Percentiles rank a stretch among this genome's conserved stretches.
Conservation (phyloP, 2,329 filamentous ascomycete genomes). For the Ophiocordyceps australis region DNA sequence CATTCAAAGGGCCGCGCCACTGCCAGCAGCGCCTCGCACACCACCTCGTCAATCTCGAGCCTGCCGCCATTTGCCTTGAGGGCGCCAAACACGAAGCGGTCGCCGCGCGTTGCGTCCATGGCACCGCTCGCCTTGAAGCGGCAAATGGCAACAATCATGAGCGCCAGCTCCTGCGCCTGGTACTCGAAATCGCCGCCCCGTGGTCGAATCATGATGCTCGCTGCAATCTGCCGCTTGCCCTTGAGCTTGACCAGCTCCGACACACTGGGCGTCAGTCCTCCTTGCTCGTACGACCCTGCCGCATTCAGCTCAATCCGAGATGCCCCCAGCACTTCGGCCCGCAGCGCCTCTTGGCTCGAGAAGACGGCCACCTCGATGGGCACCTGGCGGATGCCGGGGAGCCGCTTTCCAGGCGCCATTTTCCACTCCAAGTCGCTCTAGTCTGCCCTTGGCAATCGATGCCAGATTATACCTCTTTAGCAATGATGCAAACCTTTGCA, state of each 20-base stretch:
- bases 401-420: no score
- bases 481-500: no score
- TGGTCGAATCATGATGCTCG: slow-evolving; percentile 38
- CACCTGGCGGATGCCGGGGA: slow-evolving; percentile 2
- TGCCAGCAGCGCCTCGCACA: slow-evolving; percentile 20
- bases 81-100: slow-evolving; percentile 39
- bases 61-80: slow-evolving; percentile 7
- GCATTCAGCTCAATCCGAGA: slow-evolving; percentile 35
- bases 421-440: no score
- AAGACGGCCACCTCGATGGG: slow-evolving; percentile 37
- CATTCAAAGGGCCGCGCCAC: slow-evolving; percentile 22
- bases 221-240: slow-evolving; percentile 13
- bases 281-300: slow-evolving; percentile 26
- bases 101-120: slow-evolving; percentile 21
- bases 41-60: slow-evolving; percentile 18
- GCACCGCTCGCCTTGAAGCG: slow-evolving; percentile 17
- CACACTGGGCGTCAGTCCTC: slow-evolving; percentile 30
- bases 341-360: slow-evolving; percentile 18
- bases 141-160: slow-evolving; percentile 22
- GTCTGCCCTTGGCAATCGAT: no score
- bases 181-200: slow-evolving; percentile 30
- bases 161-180: slow-evolving; percentile 18
- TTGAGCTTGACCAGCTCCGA: slow-evolving; percentile 16
- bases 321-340: slow-evolving; percentile 23
- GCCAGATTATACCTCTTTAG: no score